phyloP scores from a whole-genome alignment of 768 basidiomycete genomes.

The Tulasnella sp. region DNA sequence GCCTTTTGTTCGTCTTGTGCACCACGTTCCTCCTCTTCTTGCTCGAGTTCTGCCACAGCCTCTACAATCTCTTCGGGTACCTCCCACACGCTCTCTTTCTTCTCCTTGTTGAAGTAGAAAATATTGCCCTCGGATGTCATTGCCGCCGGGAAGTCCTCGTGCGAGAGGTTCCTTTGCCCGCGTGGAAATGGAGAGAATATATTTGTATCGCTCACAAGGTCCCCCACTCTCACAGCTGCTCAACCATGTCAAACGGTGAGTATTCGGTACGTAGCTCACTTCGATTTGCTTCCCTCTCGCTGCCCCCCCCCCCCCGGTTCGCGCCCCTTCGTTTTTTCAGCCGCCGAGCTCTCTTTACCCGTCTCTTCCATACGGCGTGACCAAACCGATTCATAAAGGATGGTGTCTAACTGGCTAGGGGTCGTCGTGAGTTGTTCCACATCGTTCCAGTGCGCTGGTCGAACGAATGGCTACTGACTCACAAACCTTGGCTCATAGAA shows the following conservation, averaged over 20 bases:
- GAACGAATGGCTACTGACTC: background rate
- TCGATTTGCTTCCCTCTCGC: background rate
- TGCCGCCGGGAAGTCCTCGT: slow-evolving; percentile 1
- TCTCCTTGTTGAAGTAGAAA: slow-evolving; percentile 81
- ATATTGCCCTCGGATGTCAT: slow-evolving; percentile 77
- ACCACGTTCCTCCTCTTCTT: slow-evolving; percentile 34
- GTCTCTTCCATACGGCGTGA: background rate
- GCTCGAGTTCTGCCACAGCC: slow-evolving; percentile 55
- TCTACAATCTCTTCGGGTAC: slow-evolving; percentile 84
- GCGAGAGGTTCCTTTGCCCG: background rate
- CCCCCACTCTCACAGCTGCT: background rate
- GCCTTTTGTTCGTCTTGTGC: slow-evolving; percentile 33
- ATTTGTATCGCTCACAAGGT: background rate
- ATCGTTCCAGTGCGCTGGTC: background rate
- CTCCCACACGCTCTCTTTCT: slow-evolving; percentile 83
- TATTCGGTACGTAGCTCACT: background rate
- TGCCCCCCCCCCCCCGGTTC: background rate
- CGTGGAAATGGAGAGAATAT: background rate
- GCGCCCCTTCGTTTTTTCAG: background rate
- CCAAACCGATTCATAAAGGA: background rate
- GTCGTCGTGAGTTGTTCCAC: background rate
- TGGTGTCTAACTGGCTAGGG: background rate
- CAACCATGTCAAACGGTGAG: background rate
- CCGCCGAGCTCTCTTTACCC: background rate
- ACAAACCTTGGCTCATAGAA: background rate